Evolutionary conservation across 176 grass and related monocot genomes (phyloP), one percentile per base, ranked within the genome.

Genomic region (Microstegium vimineum): DNA sequence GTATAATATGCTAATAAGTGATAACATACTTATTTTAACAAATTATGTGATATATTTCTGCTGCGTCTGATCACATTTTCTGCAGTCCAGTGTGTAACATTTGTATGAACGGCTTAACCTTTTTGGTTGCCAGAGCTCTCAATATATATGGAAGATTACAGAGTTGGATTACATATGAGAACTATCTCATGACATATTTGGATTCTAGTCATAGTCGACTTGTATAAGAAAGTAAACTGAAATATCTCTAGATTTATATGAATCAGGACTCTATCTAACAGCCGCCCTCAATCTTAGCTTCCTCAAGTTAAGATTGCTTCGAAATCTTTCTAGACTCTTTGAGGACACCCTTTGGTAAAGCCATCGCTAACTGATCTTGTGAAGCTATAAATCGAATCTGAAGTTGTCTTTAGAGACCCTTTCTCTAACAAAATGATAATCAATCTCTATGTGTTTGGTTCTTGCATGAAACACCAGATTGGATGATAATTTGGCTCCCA

Each of bases 11-110:
- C 33, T 60, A 41, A 10, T 42, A 26, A 60, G 9, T 60, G 56
- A 60, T 26, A 10, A 66, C 35, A 66, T 57, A 82, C 17, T 65
- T 63, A 22, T 82, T 77, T 70, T 70, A 38, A 51, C 54, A 34
- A 33, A 35, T 49, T 81, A 56, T 73, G 26, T 20, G 63, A 81
- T 43, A 81, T 56, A 42, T 71, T 42, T 13, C 6, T 75, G 18
- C 8, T 70, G 31, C 41, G 52, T 65, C 51, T 26, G 10, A 31
- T 40, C 49, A 70, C 41, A 76, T 34, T 75, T 37, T 37, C 35
- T 73, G 74, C 27, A 65, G 6, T 66, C 26, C 46, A 3, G 57
- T 31, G 6, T 51, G 17, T 51, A 52, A 52, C 7, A 52, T 52
- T 52, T 52, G 47, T 52, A 6, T 18, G 16, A 49, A 49, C 15